These are phyloP conservation scores for Mortierella polycephala DNA, from an alignment of 371 early-diverging fungal genomes.

Conservation along the genomic window DNA sequence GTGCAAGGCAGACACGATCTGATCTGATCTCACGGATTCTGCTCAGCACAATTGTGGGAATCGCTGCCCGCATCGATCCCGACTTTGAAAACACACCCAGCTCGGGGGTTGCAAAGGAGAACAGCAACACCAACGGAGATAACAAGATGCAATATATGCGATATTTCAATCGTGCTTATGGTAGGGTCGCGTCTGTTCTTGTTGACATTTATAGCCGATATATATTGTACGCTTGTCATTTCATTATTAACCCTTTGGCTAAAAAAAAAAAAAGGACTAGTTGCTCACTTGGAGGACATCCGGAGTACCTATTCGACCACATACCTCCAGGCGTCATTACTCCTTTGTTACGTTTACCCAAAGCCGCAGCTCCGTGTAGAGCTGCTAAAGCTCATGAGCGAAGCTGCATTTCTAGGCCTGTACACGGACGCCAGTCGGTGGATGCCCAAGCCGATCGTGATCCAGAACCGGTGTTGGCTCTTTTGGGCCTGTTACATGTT, in stretches of 20 bases:
- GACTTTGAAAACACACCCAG: conserved; percentile 25
- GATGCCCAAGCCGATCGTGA: conserved; percentile 45
- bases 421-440: conserved; percentile 40
- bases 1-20: conserved; percentile 34
- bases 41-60: conserved; percentile 38
- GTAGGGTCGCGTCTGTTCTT: conserved; percentile 5
- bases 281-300: conserved; percentile 34
- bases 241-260: conserved; percentile 3
- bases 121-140: background rate
- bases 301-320: conserved; percentile 38
- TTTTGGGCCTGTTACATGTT: conserved; percentile 47
- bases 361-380: conserved; percentile 38
- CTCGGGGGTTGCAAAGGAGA: conserved; percentile 1
- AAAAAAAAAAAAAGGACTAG: conserved; percentile 13
- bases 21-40: conserved; percentile 40
- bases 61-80: conserved; percentile 43
- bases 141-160: conserved; percentile 30
- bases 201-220: background rate
- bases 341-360: conserved; percentile 43
- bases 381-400: conserved; percentile 28
- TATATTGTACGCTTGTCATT: background rate
- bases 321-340: conserved; percentile 30
- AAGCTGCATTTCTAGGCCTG: conserved; percentile 32
- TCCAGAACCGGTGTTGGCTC: conserved; percentile 42
- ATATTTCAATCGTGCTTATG: conserved; percentile 49